phyloP scores from a whole-genome alignment of 139 green algal genomes.

The Pleodorina starrii region DNA sequence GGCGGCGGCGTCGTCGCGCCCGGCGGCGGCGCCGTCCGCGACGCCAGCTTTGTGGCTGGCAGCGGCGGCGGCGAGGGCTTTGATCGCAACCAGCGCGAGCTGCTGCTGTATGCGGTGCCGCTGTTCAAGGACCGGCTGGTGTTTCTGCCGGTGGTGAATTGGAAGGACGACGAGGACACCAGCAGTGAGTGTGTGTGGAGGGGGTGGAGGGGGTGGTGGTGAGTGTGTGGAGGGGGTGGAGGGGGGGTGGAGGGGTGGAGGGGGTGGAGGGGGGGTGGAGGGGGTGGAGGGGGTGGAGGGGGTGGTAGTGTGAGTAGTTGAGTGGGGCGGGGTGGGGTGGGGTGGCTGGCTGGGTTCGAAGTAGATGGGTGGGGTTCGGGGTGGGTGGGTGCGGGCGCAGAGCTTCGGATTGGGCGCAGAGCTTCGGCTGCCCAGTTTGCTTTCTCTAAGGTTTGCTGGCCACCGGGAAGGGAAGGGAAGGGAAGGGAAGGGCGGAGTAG shows the following conservation, averaged over 20 bases:
- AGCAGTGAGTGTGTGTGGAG: conserved; percentile 35
- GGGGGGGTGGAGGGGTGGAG: background rate
- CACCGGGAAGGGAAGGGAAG: too few relatives aligned
- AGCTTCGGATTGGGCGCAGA: too few relatives aligned
- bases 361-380: too few relatives aligned
- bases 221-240: background rate
- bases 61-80: background rate
- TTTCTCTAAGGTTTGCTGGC: too few relatives aligned
- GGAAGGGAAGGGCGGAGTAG: too few relatives aligned
- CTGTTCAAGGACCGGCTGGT: conserved; percentile 53
- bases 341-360: too few relatives aligned
- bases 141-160: conserved; percentile 57
- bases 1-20: background rate
- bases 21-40: background rate
- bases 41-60: background rate
- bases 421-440: too few relatives aligned
- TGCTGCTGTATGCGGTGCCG: conserved; percentile 57
- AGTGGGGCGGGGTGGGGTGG: background rate
- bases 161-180: conserved; percentile 48
- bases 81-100: background rate
- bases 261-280: background rate
- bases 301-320: background rate
- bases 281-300: background rate
- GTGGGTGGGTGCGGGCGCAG: too few relatives aligned
- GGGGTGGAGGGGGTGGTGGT: background rate